phyloP scores from a whole-genome alignment of 345 rosid species.

The Alliaria petiolata region DNA sequence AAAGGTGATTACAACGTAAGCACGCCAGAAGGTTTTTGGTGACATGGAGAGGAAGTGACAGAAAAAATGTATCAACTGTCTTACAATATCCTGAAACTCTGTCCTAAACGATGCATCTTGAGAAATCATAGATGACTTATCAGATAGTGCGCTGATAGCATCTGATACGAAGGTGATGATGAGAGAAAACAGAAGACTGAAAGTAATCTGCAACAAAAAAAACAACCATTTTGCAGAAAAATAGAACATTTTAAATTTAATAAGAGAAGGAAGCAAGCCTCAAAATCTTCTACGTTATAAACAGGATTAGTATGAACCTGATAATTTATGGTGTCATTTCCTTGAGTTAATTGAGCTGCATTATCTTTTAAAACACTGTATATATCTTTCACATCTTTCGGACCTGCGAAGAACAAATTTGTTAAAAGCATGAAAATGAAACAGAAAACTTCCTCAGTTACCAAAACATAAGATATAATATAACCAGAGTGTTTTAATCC shows the following conservation, averaged over 20 bases:
- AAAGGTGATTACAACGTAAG: conserved; percentile 32
- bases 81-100: conserved; percentile 89
- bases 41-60: neutral
- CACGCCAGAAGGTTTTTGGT: conserved; percentile 10
- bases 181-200: conserved; percentile 75
- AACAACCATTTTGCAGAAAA: neutral
- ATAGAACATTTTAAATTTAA: neutral
- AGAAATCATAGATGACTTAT: conserved; percentile 71
- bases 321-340: conserved; percentile 49
- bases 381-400: conserved; percentile 71
- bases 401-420: conserved; percentile 45
- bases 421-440: conserved; percentile 8
- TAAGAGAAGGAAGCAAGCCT: conserved; percentile 2
- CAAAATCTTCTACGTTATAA: conserved; percentile 4
- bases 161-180: conserved; percentile 84
- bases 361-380: conserved; percentile 65
- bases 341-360: conserved; percentile 56
- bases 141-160: conserved; percentile 79
- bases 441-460: neutral
- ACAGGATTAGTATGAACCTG: conserved; percentile 53
- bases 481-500: neutral
- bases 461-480: neutral
- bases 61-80: conserved; percentile 32
- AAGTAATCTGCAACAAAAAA: conserved; percentile 62
- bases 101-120: conserved; percentile 72